Conservation (phyloP, 169 alveolate species). For the Plasmodium malariae region DNA sequence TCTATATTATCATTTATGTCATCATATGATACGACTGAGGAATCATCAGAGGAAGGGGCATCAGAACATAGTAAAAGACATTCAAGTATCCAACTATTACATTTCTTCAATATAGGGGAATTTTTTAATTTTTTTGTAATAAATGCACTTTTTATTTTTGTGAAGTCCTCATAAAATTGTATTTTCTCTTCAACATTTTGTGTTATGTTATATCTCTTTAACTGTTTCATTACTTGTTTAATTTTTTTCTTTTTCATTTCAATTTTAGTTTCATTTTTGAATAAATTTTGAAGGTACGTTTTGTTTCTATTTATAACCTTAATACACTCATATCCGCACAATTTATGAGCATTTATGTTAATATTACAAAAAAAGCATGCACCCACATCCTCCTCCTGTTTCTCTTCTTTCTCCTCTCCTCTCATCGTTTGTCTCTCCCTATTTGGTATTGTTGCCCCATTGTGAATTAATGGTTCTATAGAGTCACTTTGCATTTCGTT, state of each 20-base stretch:
- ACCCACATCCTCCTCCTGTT: neutral
- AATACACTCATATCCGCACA: constrained; percentile 33
- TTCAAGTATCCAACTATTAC: neutral
- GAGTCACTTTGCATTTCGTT: too few relatives aligned
- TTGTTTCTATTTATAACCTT: constrained; percentile 26
- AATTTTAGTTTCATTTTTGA: constrained; percentile 43
- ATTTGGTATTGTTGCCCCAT: neutral
- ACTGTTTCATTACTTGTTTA: constrained; percentile 4
- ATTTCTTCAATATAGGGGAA: neutral
- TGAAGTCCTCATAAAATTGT: neutral
- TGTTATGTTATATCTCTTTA: too few relatives aligned
- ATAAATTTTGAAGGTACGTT: constrained; percentile 16
- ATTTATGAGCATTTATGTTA: neutral
- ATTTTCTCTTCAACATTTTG: neutral
- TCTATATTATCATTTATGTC: neutral
- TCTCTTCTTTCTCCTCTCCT: neutral
- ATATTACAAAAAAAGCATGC: constrained; percentile 49
- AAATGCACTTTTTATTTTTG: neutral
- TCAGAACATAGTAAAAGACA: neutral
- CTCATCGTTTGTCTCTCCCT: neutral
- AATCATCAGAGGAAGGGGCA: neutral
- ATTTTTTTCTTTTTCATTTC: constrained; percentile 25
- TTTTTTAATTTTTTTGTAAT: neutral
- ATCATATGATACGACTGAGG: neutral
- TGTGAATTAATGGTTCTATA: too few relatives aligned